Evolutionary conservation across 2,329 filamentous ascomycete genomes (phyloP).

Genomic region (Bipolaris oryzae): DNA sequence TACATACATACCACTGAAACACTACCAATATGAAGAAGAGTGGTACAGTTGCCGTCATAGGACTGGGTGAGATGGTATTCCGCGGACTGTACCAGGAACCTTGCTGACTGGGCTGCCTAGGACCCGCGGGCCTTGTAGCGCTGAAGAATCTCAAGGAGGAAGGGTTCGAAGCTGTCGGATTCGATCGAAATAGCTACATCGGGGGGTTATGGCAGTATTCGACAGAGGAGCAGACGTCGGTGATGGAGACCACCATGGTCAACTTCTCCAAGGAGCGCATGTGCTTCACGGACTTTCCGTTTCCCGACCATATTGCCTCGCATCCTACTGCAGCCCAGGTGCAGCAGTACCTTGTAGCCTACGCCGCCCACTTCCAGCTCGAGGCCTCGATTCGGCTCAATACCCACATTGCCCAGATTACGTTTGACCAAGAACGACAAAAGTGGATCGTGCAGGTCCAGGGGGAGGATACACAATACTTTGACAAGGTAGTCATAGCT

Average conservation of each 20-base stretch:
- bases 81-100: neutral
- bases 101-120: neutral
- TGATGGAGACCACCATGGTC: slow-evolving; percentile 25
- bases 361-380: slow-evolving; percentile 26
- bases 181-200: slow-evolving; percentile 28
- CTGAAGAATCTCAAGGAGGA: slow-evolving; percentile 29
- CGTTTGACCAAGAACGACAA: slow-evolving; percentile 14
- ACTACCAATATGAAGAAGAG: neutral
- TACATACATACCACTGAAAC: neutral
- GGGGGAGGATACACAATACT: slow-evolving; percentile 13
- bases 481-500: slow-evolving; percentile 30
- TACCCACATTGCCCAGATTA: slow-evolving; percentile 17
- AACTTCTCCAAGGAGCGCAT: slow-evolving; percentile 33
- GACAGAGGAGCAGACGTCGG: slow-evolving; percentile 27
- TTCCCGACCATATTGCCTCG: slow-evolving; percentile 18
- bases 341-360: slow-evolving; percentile 27
- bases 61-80: slow-evolving; percentile 8
- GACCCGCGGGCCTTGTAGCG: slow-evolving; percentile 23
- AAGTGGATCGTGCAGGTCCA: slow-evolving; percentile 23
- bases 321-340: slow-evolving; percentile 29
- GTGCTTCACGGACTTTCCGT: slow-evolving; percentile 33
- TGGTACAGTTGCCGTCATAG: slow-evolving; percentile 18
- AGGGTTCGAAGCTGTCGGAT: slow-evolving; percentile 28
- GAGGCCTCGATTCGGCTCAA: slow-evolving; percentile 20
- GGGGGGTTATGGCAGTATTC: slow-evolving; percentile 35